Base-by-base conservation (phyloP, 1,139 yeast genomes). In the Magnusiomyces fungicola region DNA sequence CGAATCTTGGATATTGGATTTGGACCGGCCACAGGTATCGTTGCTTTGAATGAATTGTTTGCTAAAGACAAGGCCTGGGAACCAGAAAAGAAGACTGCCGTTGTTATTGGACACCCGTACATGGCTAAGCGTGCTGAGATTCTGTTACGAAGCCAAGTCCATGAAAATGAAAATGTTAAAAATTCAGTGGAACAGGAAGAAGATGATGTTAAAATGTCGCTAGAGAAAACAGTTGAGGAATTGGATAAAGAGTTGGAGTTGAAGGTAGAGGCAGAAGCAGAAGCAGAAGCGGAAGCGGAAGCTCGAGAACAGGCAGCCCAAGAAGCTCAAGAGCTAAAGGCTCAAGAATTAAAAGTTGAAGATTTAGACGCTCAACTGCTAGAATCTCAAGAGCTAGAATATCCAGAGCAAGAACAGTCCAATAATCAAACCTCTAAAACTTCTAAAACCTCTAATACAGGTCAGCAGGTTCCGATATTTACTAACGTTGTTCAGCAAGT, bases 1-100 rank as follows among this genome's bases (percentile, higher is more conserved):
- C 70, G 77, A 16, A 77, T 92, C 0, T 71, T 92, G 50, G 95
- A 88, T 59, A 78, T 88, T 6, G 95, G 97, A 0, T 81, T 77
- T 61, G 98, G 98, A 0, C 97, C 98, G 0, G 94, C 92, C 1
- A 83, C 95, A 0, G 97, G 97, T 1, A 81, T 92, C 71, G 71
- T 90, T 9, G 98, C 95, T 0, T 70, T 89, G 52, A 87, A 89
- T 62, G 96, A 89, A 58, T 61, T 89, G 0, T 77, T 86, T 81
- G 89, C 87, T 0, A 73, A 72, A 2, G 70, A 68, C 1, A 50
- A 52, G 2, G 71, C 69, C 2, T 82, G 77, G 69, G 67, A 69
- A 22, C 92, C 96, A 0, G 70, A 68, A 21, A 71, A 70, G 18
- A 87, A 86, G 59, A 88, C 86, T 48, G 81, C 86, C 0, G 85